Conservation (phyloP, 371 early-diverging fungal genomes). For the Syncephalastrum contaminatum region DNA sequence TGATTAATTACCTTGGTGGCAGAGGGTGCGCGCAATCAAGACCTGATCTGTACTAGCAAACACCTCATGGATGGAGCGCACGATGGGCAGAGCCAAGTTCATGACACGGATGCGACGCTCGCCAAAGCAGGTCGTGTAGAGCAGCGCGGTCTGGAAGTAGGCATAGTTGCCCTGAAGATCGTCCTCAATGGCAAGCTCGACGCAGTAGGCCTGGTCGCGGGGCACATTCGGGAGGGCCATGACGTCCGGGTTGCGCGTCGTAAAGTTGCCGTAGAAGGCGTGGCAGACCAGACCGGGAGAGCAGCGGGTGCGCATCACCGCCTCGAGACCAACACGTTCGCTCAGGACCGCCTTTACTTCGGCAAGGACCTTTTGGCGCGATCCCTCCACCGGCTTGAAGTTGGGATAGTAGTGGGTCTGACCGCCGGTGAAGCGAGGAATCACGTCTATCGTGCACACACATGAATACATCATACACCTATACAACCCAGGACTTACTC, state of each 20-base stretch:
- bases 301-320: conserved; percentile 86
- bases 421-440: conserved; percentile 90
- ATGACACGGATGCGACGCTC: conserved; percentile 97
- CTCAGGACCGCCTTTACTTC: conserved; percentile 72
- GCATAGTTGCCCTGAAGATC: conserved; percentile 61
- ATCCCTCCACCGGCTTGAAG: conserved; percentile 70
- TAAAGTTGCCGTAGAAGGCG: conserved; percentile 84
- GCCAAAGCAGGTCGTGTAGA: conserved; percentile 83
- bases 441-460: conserved; percentile 40
- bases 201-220: conserved; percentile 82
- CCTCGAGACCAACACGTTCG: conserved; percentile 77
- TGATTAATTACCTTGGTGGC: conserved; percentile 64
- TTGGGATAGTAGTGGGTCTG: conserved; percentile 81
- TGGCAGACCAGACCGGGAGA: conserved; percentile 76
- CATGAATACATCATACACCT: neutral
- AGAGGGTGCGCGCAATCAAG: conserved; percentile 60
- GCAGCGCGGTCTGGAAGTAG: conserved; percentile 95
- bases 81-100: conserved; percentile 90
- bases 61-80: conserved; percentile 67
- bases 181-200: conserved; percentile 79
- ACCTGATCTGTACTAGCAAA: conserved; percentile 70
- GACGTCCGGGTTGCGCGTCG: conserved; percentile 81
- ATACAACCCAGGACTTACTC: conserved; percentile 31
- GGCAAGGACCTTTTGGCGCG: conserved; percentile 53
- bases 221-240: conserved; percentile 84